Conservation (phyloP, 78 protist species). For the slime mould (Dictyostelium discoideum) region dicty_2.7 NC_007089.4:4847501-4848000, state of each 20-base stretch:
- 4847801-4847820: slow-evolving; percentile 53
- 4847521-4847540: slow-evolving; percentile 1
- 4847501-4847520: slow-evolving; percentile 24
- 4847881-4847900: slow-evolving; percentile 65
- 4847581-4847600: not conserved
- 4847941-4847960: not conserved
- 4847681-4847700: slow-evolving; percentile 14
- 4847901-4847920: slow-evolving; percentile 55
- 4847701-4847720: slow-evolving; percentile 3
- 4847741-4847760: slow-evolving; percentile 23
- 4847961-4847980: not conserved
- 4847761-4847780: slow-evolving; percentile 39
- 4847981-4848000: slow-evolving; percentile 1
- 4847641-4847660: not conserved
- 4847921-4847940: slow-evolving; percentile 28
- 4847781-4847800: slow-evolving; percentile 53
- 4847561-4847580: not conserved
- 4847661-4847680: slow-evolving; percentile 31
- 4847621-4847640: slow-evolving; percentile 1
- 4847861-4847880: slow-evolving; percentile 69
- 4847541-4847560: slow-evolving; percentile 28
- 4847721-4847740: slow-evolving; percentile 33
- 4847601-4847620: not conserved
- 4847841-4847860: slow-evolving; percentile 68
- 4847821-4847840: slow-evolving; percentile 50